Percentiles rank a stretch among this genome's conserved stretches.
phyloP scores from a whole-genome alignment of 1,139 yeast genomes.

The Hemisphaericaspora lyxosophila region DNA sequence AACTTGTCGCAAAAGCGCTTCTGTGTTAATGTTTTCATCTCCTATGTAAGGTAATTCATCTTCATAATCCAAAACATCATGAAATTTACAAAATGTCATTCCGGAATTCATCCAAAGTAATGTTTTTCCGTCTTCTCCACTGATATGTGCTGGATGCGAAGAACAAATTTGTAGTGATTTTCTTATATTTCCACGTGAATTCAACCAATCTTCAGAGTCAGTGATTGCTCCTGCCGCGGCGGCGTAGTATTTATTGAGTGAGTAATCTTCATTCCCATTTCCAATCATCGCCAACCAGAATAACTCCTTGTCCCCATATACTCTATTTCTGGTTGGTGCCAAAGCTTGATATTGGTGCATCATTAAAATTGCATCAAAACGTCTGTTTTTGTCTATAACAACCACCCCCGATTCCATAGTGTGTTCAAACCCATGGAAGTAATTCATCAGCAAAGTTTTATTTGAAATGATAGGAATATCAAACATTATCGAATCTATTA shows the following conservation, averaged over 20 bases:
- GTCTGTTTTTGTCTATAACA: constrained; percentile 25
- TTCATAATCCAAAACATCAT: constrained; percentile 20
- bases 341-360: constrained; percentile 29
- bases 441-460: constrained; percentile 20
- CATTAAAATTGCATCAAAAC: constrained; percentile 27
- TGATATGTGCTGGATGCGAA: constrained; percentile 43
- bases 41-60: constrained; percentile 21
- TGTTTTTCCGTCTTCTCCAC: constrained; percentile 27
- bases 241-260: constrained; percentile 24
- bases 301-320: constrained; percentile 34
- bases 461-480: constrained; percentile 28
- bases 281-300: constrained; percentile 32
- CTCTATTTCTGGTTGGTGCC: constrained; percentile 22
- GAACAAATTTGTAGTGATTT: constrained; percentile 34
- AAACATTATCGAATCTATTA: constrained; percentile 28
- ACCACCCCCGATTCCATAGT: constrained; percentile 35
- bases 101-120: constrained; percentile 34
- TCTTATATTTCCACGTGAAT: constrained; percentile 17
- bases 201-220: constrained; percentile 24
- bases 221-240: constrained; percentile 31
- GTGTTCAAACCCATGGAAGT: constrained; percentile 30
- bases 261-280: constrained; percentile 30
- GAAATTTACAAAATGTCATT: constrained; percentile 28
- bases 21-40: constrained; percentile 13
- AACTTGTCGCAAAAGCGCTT: constrained; percentile 21